Base-by-base conservation (phyloP, 2,329 filamentous ascomycete genomes). In the Fusarium fujikuroi region DNA sequence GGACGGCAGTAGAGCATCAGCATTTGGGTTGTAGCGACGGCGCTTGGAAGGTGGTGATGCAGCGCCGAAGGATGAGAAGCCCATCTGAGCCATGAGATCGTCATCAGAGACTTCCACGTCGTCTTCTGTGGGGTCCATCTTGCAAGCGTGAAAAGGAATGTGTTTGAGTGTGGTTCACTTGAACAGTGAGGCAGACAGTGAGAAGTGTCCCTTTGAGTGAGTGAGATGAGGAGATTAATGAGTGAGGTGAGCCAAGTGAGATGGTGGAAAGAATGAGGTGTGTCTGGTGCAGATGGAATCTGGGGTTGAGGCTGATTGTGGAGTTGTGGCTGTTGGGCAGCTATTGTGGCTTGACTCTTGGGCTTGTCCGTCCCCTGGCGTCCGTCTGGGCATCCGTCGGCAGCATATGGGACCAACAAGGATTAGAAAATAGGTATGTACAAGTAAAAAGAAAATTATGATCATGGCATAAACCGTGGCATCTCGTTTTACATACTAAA, bases 1-100 rank as follows among this genome's bases (percentile, higher is more conserved):
- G 79, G 74, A 78, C 18, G 66, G 50, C n/a, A 79, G 69, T 15
- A 64, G 49, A 42, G 87, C 87, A 75, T 89, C 89, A 56, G 82
- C 84, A 34, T 85, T 82, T 23, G 87, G 84, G 76, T 92, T 90
- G 81, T 89, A 92, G 77, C 91, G 91, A 69, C 92, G 88, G 80
- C 92, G 92, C 80, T 92, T 93, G 47, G 85, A 85, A 3, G 87
- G 83, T 7, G 87, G 83, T 6, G 84, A 79, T 74, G 87, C 84
- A 15, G 83, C 81, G 73, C 92, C 92, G 78, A 95, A 95, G 64
- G 89, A 87, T 14, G 90, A 87, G 81, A 95, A 95, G 71, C 93
- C 93, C 90, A 95, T 87, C 46, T 88, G 87, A 28, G 91, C 90
- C 80, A 93, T 90, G 59, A 88, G 88, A 46, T 84, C 83, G 54